phyloP scores from a whole-genome alignment of 306 rosid genomes.

The Glycine tomentella region DNA sequence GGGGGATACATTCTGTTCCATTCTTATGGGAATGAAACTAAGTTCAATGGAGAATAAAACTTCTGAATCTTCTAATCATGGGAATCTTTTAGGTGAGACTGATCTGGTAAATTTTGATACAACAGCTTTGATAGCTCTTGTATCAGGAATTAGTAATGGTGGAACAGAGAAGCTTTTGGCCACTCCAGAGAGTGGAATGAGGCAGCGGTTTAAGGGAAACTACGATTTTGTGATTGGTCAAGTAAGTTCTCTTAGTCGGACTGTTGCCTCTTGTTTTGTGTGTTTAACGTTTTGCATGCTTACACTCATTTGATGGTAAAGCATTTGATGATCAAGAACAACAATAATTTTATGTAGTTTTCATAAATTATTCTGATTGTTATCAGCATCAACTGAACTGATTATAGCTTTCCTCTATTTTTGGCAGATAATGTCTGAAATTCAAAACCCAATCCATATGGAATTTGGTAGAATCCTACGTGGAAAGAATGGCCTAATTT shows the following conservation, averaged over 20 bases:
- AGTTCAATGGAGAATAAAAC: constrained; percentile 37
- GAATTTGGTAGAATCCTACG: constrained; percentile 59
- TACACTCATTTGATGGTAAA: constrained; percentile 4
- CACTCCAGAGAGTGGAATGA: constrained; percentile 78
- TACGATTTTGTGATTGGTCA: constrained; percentile 82
- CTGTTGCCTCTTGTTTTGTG: constrained; percentile 33
- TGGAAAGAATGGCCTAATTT: constrained; percentile 79
- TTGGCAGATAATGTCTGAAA: constrained; percentile 81
- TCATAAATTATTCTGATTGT: constrained; percentile 17
- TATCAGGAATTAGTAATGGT: constrained; percentile 90
- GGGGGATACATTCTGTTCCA: constrained; percentile 54
- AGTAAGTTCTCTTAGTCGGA: constrained; percentile 56
- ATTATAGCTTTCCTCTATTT: constrained; percentile 36
- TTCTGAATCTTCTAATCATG: constrained; percentile 34
- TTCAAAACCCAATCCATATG: constrained; percentile 72
- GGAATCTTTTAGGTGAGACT: constrained; percentile 45
- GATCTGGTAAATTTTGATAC: constrained; percentile 81
- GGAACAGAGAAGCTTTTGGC: constrained; percentile 70
- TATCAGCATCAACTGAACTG: constrained; percentile 23
- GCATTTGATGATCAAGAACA: constrained; percentile 17
- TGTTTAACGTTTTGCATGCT: constrained; percentile 19
- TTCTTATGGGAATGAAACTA: constrained; percentile 58
- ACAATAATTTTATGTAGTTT: constrained; percentile 24
- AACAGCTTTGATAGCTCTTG: constrained; percentile 89
- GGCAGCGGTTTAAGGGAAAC: constrained; percentile 86